These are phyloP conservation scores for Quercus rubra DNA, from an alignment of 306 rosid genomes.

Conservation along the genomic window DNA sequence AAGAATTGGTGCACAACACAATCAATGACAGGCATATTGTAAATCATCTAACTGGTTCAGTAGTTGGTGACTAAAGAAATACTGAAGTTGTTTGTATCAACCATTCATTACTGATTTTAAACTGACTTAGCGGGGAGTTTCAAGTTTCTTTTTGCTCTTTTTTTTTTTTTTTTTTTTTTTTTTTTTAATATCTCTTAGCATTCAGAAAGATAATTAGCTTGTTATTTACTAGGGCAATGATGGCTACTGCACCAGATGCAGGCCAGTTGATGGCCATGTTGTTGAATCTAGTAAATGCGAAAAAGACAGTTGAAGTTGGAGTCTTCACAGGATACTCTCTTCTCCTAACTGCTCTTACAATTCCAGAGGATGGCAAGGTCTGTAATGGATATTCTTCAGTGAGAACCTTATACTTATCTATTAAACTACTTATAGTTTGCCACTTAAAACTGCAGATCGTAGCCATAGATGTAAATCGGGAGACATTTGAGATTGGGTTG, in stretches of 20 bases:
- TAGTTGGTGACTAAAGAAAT: neutral
- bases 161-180: too few species aligned
- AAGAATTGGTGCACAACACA: too few species aligned
- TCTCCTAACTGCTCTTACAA: conserved; percentile 65
- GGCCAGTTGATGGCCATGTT: conserved; percentile 31
- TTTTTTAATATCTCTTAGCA: neutral
- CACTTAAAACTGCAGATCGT: conserved; percentile 32
- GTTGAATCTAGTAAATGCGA: conserved; percentile 25
- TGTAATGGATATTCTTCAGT: neutral
- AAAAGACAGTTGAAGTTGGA: conserved; percentile 53
- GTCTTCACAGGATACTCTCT: conserved; percentile 67
- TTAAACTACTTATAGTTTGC: neutral
- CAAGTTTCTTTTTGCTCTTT: too few species aligned
- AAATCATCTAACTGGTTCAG: neutral
- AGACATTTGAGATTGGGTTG: conserved; percentile 49
- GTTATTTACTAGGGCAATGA: conserved; percentile 10
- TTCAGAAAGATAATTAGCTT: neutral
- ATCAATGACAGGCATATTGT: too few species aligned
- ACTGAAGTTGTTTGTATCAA: neutral
- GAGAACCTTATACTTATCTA: neutral
- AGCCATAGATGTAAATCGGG: conserved; percentile 49
- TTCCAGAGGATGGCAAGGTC: conserved; percentile 59
- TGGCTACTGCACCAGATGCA: conserved; percentile 32
- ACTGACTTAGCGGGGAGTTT: neutral
- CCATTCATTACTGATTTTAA: neutral